Evolutionary conservation across 225 moss, liverwort and hornwort genomes (phyloP).

Genomic region (Physcomitrium patens): DNA sequence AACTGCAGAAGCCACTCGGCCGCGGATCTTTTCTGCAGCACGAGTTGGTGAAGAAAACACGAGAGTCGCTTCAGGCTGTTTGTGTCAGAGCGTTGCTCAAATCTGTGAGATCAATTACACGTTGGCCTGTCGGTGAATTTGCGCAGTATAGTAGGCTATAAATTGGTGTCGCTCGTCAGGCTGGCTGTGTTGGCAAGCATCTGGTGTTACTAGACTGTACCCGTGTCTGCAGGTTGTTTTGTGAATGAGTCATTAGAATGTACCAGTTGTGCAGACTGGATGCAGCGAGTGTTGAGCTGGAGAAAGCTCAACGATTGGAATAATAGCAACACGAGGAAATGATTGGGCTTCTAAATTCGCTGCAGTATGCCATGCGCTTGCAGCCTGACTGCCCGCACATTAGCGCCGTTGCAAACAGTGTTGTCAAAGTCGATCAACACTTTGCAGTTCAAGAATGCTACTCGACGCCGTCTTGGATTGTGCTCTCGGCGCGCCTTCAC

Average conservation of each 20-base stretch:
- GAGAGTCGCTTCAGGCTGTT: constrained; percentile 27
- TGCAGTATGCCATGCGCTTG: constrained; percentile 59
- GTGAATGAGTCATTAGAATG: constrained; percentile 23
- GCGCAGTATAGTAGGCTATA: neutral
- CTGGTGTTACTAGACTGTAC: constrained; percentile 16
- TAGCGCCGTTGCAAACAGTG: neutral
- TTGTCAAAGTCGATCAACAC: neutral
- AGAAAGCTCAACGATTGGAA: constrained; percentile 25
- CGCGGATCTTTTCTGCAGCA: neutral
- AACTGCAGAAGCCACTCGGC: neutral
- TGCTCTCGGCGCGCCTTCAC: constrained; percentile 27
- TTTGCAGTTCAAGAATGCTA: constrained; percentile 23
- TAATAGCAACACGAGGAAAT: constrained; percentile 46
- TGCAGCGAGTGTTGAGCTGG: neutral
- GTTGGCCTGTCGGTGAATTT: constrained; percentile 18
- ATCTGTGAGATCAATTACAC: constrained; percentile 24
- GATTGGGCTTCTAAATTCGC: constrained; percentile 40
- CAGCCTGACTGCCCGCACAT: constrained; percentile 41
- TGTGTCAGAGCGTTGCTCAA: constrained; percentile 30
- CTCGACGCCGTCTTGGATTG: constrained; percentile 8
- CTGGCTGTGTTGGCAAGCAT: constrained; percentile 23
- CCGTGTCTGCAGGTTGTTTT: constrained; percentile 11
- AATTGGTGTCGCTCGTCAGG: neutral
- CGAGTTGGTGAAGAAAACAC: constrained; percentile 9
- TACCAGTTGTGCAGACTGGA: neutral